phyloP scores from a whole-genome alignment of 768 basidiomycete species.

The Suillus variegatus region DNA sequence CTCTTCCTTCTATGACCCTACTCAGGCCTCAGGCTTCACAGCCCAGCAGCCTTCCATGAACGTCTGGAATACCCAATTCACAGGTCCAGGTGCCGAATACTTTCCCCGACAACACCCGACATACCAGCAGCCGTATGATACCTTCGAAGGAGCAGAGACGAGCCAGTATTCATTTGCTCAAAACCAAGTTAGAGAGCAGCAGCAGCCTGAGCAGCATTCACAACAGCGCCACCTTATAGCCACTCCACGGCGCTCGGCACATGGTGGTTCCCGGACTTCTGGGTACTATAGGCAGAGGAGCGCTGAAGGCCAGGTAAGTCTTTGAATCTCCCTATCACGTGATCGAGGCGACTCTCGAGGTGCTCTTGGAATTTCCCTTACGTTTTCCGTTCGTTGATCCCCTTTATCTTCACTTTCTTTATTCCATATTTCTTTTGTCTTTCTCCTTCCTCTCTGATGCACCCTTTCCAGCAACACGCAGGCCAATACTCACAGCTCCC shows the following conservation, averaged over 20 bases:
- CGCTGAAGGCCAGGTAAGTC: background rate
- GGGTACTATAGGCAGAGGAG: background rate
- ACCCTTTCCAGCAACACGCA: slow-evolving; percentile 24
- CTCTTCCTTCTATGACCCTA: slow-evolving; percentile 55
- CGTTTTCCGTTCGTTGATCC: too few species aligned
- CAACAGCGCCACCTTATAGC: slow-evolving; percentile 22
- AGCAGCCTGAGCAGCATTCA: slow-evolving; percentile 5
- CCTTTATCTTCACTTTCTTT: background rate
- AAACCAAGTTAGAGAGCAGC: background rate
- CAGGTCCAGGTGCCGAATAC: background rate
- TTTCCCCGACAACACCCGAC: slow-evolving; percentile 9
- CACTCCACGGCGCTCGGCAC: slow-evolving; percentile 17
- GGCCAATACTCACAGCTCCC: slow-evolving; percentile 26
- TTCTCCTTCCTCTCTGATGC: slow-evolving; percentile 20
- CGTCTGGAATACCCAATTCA: slow-evolving; percentile 24
- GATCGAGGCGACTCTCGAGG: background rate
- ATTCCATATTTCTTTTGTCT: background rate
- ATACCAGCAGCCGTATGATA: slow-evolving; percentile 2
- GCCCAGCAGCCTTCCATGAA: slow-evolving; percentile 49
- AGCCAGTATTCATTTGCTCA: background rate
- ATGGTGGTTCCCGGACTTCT: background rate
- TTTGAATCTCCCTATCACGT: background rate
- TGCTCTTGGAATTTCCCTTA: background rate
- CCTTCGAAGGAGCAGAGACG: background rate
- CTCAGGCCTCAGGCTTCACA: slow-evolving; percentile 33